These are phyloP conservation scores for Scenedesmus sp. DNA, from an alignment of 163 green algal genomes.

Conservation along the genomic window DNA sequence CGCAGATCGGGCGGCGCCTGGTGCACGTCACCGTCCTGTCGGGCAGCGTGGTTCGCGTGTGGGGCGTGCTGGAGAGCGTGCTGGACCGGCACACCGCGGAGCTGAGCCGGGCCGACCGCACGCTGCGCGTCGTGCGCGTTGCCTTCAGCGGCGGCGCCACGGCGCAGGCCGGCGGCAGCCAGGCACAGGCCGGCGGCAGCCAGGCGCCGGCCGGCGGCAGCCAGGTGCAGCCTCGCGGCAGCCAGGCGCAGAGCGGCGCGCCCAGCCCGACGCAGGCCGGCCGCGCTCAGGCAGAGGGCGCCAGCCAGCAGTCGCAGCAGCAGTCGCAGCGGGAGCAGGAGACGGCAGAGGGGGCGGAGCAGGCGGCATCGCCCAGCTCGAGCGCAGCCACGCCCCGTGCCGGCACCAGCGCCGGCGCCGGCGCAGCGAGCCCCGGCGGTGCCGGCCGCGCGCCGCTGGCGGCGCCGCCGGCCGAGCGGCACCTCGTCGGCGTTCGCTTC, in stretches of 20 bases:
- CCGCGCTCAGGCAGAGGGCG: neutral
- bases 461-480: neutral
- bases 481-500: slow-evolving; percentile 73
- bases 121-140: slow-evolving; percentile 78
- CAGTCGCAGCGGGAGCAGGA: slow-evolving; percentile 10
- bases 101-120: slow-evolving; percentile 73
- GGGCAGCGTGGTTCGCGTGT: slow-evolving; percentile 84
- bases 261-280: neutral
- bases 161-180: neutral
- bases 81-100: slow-evolving; percentile 68
- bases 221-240: neutral
- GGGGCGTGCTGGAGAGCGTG: slow-evolving; percentile 83
- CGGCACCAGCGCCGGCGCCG: neutral
- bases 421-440: neutral
- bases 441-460: neutral
- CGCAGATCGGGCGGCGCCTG: slow-evolving; percentile 14
- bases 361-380: neutral
- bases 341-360: neutral
- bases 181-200: neutral
- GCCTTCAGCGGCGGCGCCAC: slow-evolving; percentile 48
- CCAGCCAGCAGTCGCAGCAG: neutral
- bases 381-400: neutral
- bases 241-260: neutral
- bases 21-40: slow-evolving; percentile 73
- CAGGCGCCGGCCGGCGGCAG: neutral